Conservation (phyloP, 129 eudicot genomes). For the Oenanthe sinensis region DNA sequence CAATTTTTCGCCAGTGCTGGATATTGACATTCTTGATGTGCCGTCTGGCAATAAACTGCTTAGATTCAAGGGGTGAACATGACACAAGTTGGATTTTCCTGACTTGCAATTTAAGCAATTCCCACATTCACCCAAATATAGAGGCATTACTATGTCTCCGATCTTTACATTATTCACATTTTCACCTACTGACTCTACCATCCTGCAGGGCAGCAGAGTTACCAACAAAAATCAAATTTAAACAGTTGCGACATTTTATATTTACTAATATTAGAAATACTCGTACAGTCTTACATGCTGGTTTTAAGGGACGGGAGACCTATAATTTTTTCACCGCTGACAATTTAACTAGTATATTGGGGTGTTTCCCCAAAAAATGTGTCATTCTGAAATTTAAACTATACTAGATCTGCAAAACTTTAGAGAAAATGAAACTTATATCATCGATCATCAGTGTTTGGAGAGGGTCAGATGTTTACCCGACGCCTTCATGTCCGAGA, state of each 20-base stretch:
- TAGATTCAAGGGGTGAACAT: background rate
- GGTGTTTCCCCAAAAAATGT: too few species aligned
- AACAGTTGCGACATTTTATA: too few species aligned
- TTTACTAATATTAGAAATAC: too few species aligned
- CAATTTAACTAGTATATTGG: too few species aligned
- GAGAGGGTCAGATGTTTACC: slow-evolving; percentile 5
- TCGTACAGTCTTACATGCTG: too few species aligned
- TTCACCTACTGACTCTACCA: slow-evolving; percentile 12
- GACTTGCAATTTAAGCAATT: slow-evolving; percentile 11
- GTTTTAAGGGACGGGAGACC: too few species aligned
- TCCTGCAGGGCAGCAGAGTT: slow-evolving; percentile 1
- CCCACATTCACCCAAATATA: slow-evolving; percentile 14
- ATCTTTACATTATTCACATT: background rate
- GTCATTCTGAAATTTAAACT: too few species aligned
- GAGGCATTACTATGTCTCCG: slow-evolving; percentile 11
- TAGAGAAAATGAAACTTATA: too few species aligned
- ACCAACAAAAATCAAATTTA: background rate
- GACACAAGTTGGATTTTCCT: slow-evolving; percentile 10
- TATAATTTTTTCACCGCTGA: too few species aligned
- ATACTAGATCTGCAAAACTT: background rate
- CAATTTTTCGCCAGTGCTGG: slow-evolving; percentile 3
- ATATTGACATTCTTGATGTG: slow-evolving; percentile 16
- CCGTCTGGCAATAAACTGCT: slow-evolving; percentile 13
- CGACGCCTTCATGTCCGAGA: slow-evolving; percentile 25
- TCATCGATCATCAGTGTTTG: background rate